Base-by-base conservation (phyloP, 192 early-diverging fungal genomes). In the Chytriomyces confervae region DNA sequence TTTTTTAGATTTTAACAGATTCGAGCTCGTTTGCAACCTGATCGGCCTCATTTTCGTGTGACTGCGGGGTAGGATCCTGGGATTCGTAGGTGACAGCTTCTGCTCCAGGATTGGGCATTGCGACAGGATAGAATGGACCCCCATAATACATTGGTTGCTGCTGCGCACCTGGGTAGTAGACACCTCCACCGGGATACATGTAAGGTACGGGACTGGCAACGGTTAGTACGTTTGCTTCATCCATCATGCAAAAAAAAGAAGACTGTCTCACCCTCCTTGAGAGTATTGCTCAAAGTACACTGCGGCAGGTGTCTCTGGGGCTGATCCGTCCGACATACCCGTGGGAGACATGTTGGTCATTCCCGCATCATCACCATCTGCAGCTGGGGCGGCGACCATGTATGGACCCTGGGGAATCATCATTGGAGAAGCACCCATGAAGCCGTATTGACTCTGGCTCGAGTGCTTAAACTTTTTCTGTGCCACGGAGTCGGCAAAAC, bases 401-500 rank as follows among this genome's bases (percentile, higher is more conserved):
- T 50, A 70, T 29, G 69, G 69, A 11, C 50, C 20, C 53, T 13
- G 16, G 36, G 36, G 36, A 9, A 51, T 51, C 11, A 68, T 47
- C 27, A 47, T 29, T 8, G 69, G 69, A 43, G 45, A 51, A n/a
- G n/a, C 51, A 57, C n/a, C 36, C 24, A 20, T 20, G 36, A 44
- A 44, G 23, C 45, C 69, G 53, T 24, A 70, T n/a, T 53, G 50
- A 44, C 8, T n/a, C 88, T 78, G 66, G 53, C 36, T 60, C 36
- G 7, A 61, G 51, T 44, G 60, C 77, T 95, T 95, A 29, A 95
- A 78, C 50, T 89, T 86, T 81, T 95, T 95, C 69, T 95, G 94
- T 20, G 91, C 92, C 29, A 87, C 79, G 5, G 91, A 92, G 67
- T 94, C 94, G 5, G 94, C 93, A 65, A 95, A 94, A 1, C 94